Evolutionary conservation across 768 basidiomycete species (phyloP), one percentile per base, ranked within the genome.

Genomic region (Infundibulicybe gibba): DNA sequence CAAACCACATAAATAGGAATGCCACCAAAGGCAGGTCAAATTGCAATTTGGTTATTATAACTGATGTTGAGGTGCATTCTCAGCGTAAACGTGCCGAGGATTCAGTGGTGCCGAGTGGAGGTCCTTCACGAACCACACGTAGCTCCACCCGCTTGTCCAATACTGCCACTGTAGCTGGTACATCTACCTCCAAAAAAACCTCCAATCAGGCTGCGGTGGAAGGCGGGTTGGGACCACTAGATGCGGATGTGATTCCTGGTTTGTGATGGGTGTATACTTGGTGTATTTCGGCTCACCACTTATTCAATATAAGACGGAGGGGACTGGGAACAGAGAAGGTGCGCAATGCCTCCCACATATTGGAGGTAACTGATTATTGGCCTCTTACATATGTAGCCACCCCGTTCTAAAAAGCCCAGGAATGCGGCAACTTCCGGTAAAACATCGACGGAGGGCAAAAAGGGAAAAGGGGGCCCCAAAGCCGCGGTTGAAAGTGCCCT

Each of bases 81-180:
- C 57, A 87, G 85, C 70, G 85, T 53, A 87, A 86, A 69, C 81
- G 77, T 62, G 62, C 63, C 17, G 75, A 74, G 25, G 72, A 73
- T 33, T 40, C 45, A 56, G 56, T 30, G 42, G 51, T 25, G 63
- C 61, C 32, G 61, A 55, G 25, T 8, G 25, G 25, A 48, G 57
- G 61, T 14, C 38, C 69, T 31, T 51, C 70, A 30, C 74, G 76
- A 61, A 56, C 68, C 31, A 75, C 74, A 32, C 74, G 69, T 44
- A 74, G 70, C 50, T 74, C 77, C 13, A 56, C 72, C 34, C 72
- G 73, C 48, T 61, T 44, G 38, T 47, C 49, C 42, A 51, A 47
- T 15, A n/a, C n/a, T n/a, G 39, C 53, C 38, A 58, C 55, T 21
- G 58, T 60, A 48, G 55, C 49, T 49, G 64, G 66, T 33, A 25